Evolutionary conservation across 2,329 filamentous ascomycete species (phyloP).

Genomic region (Pseudofabraea citricarpa): DNA sequence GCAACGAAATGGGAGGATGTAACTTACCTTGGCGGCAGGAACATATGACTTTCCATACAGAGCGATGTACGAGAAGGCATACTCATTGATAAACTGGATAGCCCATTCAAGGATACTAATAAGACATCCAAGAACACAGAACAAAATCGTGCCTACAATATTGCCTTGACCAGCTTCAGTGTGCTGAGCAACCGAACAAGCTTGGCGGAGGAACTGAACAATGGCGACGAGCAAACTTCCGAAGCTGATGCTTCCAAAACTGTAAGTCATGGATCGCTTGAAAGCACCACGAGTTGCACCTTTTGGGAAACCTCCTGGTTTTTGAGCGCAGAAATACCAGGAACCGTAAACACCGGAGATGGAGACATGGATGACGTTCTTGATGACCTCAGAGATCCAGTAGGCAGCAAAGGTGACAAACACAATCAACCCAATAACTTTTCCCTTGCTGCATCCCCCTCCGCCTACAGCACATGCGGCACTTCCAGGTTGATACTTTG

Average conservation of each 20-base stretch:
- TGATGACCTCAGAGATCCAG: conserved; percentile 91
- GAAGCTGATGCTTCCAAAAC: conserved; percentile 84
- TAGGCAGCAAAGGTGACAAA: conserved; percentile 91
- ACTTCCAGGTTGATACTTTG: conserved; percentile 67
- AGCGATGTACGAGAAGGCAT: conserved; percentile 89
- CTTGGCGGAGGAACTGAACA: conserved; percentile 77
- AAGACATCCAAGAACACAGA: conserved; percentile 73
- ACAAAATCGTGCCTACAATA: conserved; percentile 58
- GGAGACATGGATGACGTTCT: conserved; percentile 86
- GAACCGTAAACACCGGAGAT: conserved; percentile 86
- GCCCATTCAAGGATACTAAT: conserved; percentile 79
- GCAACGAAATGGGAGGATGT: no score
- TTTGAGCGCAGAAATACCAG: conserved; percentile 78
- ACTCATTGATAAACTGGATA: conserved; percentile 83
- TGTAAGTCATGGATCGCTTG: conserved; percentile 78
- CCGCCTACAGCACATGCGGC: conserved; percentile 37
- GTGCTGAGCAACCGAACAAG: conserved; percentile 73
- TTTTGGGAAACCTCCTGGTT: conserved; percentile 62
- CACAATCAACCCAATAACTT: conserved; percentile 77
- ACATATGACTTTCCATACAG: conserved; percentile 89
- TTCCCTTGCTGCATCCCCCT: conserved; percentile 62
- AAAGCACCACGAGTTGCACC: conserved; percentile 80
- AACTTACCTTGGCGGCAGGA: conserved; percentile 69
- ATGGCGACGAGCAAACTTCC: conserved; percentile 83
- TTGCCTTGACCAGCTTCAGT: conserved; percentile 63